Percentiles rank a stretch among this genome's conserved stretches.
Evolutionary conservation across 345 rosid species (phyloP).

Genomic region (Hibiscus mutabilis): DNA sequence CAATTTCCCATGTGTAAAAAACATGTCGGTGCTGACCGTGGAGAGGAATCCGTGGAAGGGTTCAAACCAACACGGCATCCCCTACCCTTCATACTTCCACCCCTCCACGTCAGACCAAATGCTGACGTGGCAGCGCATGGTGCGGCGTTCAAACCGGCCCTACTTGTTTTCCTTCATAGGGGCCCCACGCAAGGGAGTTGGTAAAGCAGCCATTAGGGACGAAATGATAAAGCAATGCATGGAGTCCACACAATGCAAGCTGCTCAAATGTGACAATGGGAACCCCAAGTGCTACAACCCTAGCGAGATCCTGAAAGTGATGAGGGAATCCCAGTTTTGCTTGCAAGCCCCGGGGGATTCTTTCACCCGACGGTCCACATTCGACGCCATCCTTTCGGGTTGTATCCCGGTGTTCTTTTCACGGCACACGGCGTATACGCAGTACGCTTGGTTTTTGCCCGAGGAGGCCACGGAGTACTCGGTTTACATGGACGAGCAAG

Average conservation of each 20-base stretch:
- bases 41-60: slow-evolving; percentile 49
- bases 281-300: slow-evolving; percentile 35
- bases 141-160: slow-evolving; percentile 25
- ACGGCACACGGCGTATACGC: slow-evolving; percentile 54
- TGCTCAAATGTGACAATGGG: slow-evolving; percentile 25
- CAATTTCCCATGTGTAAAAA: slow-evolving; percentile 30
- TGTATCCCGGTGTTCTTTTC: slow-evolving; percentile 63
- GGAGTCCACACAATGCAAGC: slow-evolving; percentile 32
- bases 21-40: slow-evolving; percentile 54
- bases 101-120: slow-evolving; percentile 34
- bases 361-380: slow-evolving; percentile 46
- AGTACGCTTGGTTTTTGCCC: slow-evolving; percentile 48
- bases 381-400: slow-evolving; percentile 45
- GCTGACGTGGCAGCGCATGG: slow-evolving; percentile 33
- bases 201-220: slow-evolving; percentile 42
- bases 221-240: slow-evolving; percentile 47
- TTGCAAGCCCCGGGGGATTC: slow-evolving; percentile 59
- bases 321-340: slow-evolving; percentile 42
- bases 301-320: slow-evolving; percentile 21
- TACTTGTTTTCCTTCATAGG: slow-evolving; percentile 51
- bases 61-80: slow-evolving; percentile 41
- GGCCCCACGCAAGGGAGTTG: slow-evolving; percentile 35
- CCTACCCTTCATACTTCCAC: slow-evolving; percentile 58
- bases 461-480: slow-evolving; percentile 26
- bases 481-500: slow-evolving; percentile 27